These are phyloP conservation scores for Coprinellus micaceus DNA, from an alignment of 768 basidiomycete species.

Conservation along the genomic window DNA sequence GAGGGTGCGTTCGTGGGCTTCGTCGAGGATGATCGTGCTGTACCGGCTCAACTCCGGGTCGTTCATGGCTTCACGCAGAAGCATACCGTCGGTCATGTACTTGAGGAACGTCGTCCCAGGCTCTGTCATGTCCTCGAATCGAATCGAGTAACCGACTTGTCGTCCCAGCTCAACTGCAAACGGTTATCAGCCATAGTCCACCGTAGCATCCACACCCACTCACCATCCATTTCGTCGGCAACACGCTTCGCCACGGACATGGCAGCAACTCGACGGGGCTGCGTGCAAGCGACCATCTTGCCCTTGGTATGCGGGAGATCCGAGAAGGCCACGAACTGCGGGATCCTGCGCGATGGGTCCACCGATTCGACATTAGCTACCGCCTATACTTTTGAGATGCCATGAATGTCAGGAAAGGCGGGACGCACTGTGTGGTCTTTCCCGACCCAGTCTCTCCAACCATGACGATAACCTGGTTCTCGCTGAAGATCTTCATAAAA, in stretches of 20 bases:
- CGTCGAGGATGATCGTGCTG: constrained; percentile 97
- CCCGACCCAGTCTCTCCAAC: constrained; percentile 95
- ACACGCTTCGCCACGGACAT: constrained; percentile 99
- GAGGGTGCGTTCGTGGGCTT: constrained; percentile 96
- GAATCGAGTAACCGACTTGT: constrained; percentile 96
- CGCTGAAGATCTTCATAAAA: constrained; percentile 78
- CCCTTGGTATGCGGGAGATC: constrained; percentile 88
- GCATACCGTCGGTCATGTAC: constrained; percentile 99
- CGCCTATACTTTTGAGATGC: constrained; percentile 3
- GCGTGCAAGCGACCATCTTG: constrained; percentile 94
- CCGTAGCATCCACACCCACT: constrained; percentile 22
- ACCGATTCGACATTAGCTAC: constrained; percentile 13
- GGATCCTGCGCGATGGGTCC: constrained; percentile 57
- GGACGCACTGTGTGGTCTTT: constrained; percentile 88
- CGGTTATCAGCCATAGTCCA: background rate
- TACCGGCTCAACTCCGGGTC: constrained; percentile 86
- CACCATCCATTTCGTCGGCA: constrained; percentile 98
- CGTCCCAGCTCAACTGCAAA: constrained; percentile 80
- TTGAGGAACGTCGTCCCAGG: constrained; percentile 90
- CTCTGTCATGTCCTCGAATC: constrained; percentile 96
- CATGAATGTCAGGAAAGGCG: background rate
- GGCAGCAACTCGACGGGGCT: constrained; percentile 93
- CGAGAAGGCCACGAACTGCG: constrained; percentile 92
- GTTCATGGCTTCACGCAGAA: constrained; percentile 97
- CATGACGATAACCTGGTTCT: constrained; percentile 85